Evolutionary conservation across 2,329 filamentous ascomycete species (phyloP).

Genomic region (Ceratocystis smalleyi): DNA sequence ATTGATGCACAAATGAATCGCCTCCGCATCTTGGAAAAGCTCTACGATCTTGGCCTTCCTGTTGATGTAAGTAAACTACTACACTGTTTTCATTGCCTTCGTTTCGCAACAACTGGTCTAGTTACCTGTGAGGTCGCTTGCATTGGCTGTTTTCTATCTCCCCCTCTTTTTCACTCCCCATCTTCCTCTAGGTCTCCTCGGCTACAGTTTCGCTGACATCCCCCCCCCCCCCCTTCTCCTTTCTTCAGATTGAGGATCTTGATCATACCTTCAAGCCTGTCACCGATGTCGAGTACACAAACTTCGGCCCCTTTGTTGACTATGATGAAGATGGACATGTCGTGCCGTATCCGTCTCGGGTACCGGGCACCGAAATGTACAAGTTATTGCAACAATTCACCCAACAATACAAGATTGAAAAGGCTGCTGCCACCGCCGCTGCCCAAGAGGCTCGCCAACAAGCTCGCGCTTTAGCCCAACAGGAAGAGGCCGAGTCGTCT

Average conservation of each 20-base stretch:
- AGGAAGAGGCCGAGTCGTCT: conserved; percentile 7
- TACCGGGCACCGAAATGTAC: conserved; percentile 31
- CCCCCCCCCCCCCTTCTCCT: conserved; percentile 17
- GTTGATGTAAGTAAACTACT: conserved; percentile 31
- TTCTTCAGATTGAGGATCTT: conserved; percentile 28
- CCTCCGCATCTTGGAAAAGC: conserved; percentile 30
- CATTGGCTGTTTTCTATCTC: neutral
- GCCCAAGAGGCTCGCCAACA: conserved; percentile 15
- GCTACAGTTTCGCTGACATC: conserved; percentile 7
- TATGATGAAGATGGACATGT: conserved; percentile 27
- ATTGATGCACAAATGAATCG: conserved; percentile 32
- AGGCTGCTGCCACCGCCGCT: conserved; percentile 20
- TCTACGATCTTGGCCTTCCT: conserved; percentile 31
- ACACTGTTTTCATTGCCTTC: too few relatives aligned
- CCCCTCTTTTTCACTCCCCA: neutral
- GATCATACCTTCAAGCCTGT: conserved; percentile 33
- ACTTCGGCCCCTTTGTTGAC: conserved; percentile 30
- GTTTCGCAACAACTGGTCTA: too few relatives aligned
- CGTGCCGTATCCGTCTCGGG: conserved; percentile 31
- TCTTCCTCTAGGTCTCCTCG: neutral
- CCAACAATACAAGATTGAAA: conserved; percentile 24
- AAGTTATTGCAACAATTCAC: conserved; percentile 23
- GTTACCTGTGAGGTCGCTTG: neutral
- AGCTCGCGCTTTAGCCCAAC: conserved; percentile 11
- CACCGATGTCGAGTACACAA: conserved; percentile 29